phyloP scores from a whole-genome alignment of 2,329 filamentous ascomycete species.

The Cordyceps pruinosa region DNA sequence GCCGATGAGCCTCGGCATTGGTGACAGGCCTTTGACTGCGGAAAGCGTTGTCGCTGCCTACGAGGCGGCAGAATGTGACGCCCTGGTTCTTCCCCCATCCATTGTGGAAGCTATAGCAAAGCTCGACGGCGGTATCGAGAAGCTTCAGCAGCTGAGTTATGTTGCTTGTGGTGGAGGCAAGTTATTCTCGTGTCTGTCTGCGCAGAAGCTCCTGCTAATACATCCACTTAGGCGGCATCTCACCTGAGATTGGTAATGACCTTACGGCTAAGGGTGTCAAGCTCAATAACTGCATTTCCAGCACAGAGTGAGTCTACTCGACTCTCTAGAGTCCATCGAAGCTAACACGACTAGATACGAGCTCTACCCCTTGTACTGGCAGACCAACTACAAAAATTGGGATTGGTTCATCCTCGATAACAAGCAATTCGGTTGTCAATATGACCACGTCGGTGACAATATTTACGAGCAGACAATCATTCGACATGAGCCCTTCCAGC shows the following conservation, averaged over 20 bases:
- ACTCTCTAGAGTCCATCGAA: background rate
- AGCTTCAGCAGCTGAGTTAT: slow-evolving; percentile 4
- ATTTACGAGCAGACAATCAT: slow-evolving; percentile 33
- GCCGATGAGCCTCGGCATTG: background rate
- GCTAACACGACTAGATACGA: slow-evolving; percentile 21
- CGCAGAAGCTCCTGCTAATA: background rate
- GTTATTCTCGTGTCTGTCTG: background rate
- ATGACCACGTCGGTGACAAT: slow-evolving; percentile 28
- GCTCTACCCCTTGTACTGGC: slow-evolving; percentile 27
- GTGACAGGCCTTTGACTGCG: slow-evolving; percentile 1
- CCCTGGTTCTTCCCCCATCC: slow-evolving; percentile 1
- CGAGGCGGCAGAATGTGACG: background rate
- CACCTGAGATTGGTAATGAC: slow-evolving; percentile 29
- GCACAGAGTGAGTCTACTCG: slow-evolving; percentile 31
- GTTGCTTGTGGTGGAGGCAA: slow-evolving; percentile 6
- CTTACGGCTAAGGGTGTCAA: slow-evolving; percentile 28
- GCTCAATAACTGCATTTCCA: slow-evolving; percentile 31
- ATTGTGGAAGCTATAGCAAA: slow-evolving; percentile 12
- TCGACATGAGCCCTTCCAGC: slow-evolving; percentile 27
- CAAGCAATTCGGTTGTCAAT: slow-evolving; percentile 31
- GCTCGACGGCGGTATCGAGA: background rate
- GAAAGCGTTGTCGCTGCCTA: background rate
- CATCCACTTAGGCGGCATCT: slow-evolving; percentile 26
- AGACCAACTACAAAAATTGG: slow-evolving; percentile 28
- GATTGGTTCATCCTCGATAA: slow-evolving; percentile 34